phyloP scores from a whole-genome alignment of 2,329 filamentous ascomycete species.

The Berkeleyomyces basicola region DNA sequence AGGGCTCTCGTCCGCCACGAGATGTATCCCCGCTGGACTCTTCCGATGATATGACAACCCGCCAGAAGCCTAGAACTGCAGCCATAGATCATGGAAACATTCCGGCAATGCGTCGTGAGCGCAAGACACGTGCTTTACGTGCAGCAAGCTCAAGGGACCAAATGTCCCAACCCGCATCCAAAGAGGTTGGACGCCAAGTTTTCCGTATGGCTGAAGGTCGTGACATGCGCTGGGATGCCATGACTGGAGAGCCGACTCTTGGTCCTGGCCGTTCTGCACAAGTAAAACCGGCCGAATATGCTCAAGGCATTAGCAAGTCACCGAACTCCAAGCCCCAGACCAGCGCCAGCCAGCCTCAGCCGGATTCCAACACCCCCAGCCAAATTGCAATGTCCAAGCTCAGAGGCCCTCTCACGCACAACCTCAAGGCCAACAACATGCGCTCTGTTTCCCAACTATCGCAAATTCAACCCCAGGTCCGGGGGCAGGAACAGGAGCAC shows the following conservation, averaged over 20 bases:
- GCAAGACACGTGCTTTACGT: conserved; percentile 18
- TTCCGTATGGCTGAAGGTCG: conserved; percentile 14
- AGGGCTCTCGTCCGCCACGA: background rate
- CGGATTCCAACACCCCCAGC: background rate
- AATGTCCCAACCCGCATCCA: conserved; percentile 13
- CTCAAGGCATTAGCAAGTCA: conserved; percentile 20
- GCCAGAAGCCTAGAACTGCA: conserved; percentile 11
- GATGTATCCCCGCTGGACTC: conserved; percentile 40
- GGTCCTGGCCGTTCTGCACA: conserved; percentile 39
- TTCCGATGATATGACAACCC: conserved; percentile 21
- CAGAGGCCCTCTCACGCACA: background rate
- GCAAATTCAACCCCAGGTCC: background rate
- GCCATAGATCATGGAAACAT: conserved; percentile 24
- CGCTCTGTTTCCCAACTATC: conserved; percentile 16
- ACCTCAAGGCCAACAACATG: conserved; percentile 24
- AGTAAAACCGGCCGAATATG: conserved; percentile 36
- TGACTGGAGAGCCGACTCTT: conserved; percentile 48
- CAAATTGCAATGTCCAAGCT: background rate
- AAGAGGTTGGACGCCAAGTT: conserved; percentile 12
- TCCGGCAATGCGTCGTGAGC: conserved; percentile 34
- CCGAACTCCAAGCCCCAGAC: conserved; percentile 1
- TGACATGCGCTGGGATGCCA: conserved; percentile 46
- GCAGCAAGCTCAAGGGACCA: conserved; percentile 25
- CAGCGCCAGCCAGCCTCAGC: background rate
- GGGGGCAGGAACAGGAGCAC: background rate